Conservation (phyloP, 208 protist species). For the Paratrypanosoma confusum region DNA sequence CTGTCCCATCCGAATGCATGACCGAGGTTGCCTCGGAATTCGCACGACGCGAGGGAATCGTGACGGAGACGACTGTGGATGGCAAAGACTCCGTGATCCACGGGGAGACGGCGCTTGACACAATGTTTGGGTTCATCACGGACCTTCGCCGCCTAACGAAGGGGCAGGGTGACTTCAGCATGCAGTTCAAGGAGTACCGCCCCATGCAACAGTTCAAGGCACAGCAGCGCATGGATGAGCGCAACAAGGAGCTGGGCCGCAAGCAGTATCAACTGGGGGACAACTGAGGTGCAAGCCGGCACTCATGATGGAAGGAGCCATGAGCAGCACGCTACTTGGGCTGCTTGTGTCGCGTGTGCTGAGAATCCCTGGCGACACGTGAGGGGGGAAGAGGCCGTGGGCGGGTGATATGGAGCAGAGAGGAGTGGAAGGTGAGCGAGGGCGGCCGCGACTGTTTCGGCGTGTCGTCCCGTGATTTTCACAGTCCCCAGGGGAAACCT, state of each 20-base stretch:
- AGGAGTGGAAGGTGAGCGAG: too few relatives aligned
- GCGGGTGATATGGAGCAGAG: too few relatives aligned
- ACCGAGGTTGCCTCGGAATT: conserved; percentile 82
- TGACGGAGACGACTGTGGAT: conserved; percentile 75
- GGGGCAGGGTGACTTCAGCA: conserved; percentile 87
- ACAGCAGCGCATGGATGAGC: conserved; percentile 82
- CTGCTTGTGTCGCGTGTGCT: too few relatives aligned
- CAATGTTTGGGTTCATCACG: conserved; percentile 91
- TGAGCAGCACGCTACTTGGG: too few relatives aligned
- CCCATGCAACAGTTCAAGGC: conserved; percentile 86
- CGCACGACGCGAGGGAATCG: conserved; percentile 76
- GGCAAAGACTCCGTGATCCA: conserved; percentile 76
- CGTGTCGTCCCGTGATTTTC: too few relatives aligned
- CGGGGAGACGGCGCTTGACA: conserved; percentile 84
- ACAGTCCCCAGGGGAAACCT: too few relatives aligned
- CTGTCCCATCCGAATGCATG: conserved; percentile 76
- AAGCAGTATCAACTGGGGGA: conserved; percentile 62
- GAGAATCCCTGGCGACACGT: too few relatives aligned
- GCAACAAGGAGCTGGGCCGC: conserved; percentile 74
- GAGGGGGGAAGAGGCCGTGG: too few relatives aligned
- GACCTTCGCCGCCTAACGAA: conserved; percentile 87
- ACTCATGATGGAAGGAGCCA: too few relatives aligned
- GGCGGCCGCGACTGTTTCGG: too few relatives aligned
- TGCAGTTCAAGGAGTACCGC: conserved; percentile 89
- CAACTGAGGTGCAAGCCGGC: too few relatives aligned